A percentile compares a stretch with the other conserved stretches of the same genome.
These are phyloP conservation scores for Microglena sp. DNA, from an alignment of 139 green algal species.

Conservation along the genomic window DNA sequence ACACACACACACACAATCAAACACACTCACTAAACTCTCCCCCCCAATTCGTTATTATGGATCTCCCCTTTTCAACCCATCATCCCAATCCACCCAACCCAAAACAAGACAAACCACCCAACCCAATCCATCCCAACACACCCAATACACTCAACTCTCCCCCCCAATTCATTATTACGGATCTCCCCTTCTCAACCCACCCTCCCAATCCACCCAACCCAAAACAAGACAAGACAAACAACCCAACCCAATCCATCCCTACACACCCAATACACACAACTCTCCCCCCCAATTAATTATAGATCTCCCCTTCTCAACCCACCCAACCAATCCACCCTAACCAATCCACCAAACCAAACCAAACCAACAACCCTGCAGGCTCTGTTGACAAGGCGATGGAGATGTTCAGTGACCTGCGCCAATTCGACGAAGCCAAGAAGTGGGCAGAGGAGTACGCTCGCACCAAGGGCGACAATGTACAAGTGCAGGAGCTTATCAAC, in stretches of 20 bases:
- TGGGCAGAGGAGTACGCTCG: conserved; percentile 58
- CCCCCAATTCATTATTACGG: too few relatives aligned
- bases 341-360: not conserved
- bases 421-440: conserved; percentile 71
- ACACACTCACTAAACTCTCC: not conserved
- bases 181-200: too few relatives aligned
- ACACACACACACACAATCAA: not conserved
- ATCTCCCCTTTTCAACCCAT: too few relatives aligned
- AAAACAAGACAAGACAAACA: too few relatives aligned
- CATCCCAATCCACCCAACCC: too few relatives aligned
- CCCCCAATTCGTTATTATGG: too few relatives aligned
- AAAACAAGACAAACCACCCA: too few relatives aligned
- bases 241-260: not conserved
- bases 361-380: conserved; percentile 1
- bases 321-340: too few relatives aligned
- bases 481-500: conserved; percentile 55
- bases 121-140: not conserved
- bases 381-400: conserved; percentile 54
- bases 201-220: too few relatives aligned
- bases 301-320: too few relatives aligned
- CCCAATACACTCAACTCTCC: not conserved
- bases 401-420: conserved; percentile 73
- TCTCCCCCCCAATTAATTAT: too few relatives aligned
- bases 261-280: not conserved
- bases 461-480: conserved; percentile 21